A percentile compares a stretch with the other conserved stretches of the same genome.
phyloP scores from a whole-genome alignment of 1,284 basidiomycete genomes.

The Tremellales sp. region DNA sequence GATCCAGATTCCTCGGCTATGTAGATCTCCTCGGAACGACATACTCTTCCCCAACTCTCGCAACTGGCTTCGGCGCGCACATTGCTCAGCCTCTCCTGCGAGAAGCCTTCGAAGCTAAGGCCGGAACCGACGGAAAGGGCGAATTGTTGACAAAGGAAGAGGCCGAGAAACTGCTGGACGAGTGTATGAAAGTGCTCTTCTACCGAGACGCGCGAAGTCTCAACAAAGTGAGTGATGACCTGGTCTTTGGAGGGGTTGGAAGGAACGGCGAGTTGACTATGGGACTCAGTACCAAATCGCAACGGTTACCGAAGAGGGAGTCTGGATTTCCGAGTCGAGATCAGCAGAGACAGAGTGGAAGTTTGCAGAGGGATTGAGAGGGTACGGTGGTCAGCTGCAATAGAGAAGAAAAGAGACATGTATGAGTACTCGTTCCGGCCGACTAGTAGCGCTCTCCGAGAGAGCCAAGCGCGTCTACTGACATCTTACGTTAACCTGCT shows the following conservation, averaged over 20 bases:
- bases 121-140: constrained; percentile 71
- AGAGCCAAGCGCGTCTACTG: too few relatives aligned
- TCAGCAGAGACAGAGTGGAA: constrained; percentile 76
- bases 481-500: too few relatives aligned
- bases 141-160: constrained; percentile 71
- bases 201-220: constrained; percentile 95
- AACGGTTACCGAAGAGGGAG: constrained; percentile 73
- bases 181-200: constrained; percentile 90
- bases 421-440: too few relatives aligned
- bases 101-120: constrained; percentile 57
- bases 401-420: too few relatives aligned
- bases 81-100: constrained; percentile 91
- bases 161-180: constrained; percentile 73
- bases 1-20: constrained; percentile 72
- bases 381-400: constrained; percentile 69
- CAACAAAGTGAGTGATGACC: constrained; percentile 77
- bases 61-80: constrained; percentile 93
- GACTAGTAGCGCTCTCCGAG: too few relatives aligned
- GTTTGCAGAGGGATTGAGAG: constrained; percentile 72
- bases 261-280: too few relatives aligned
- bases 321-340: constrained; percentile 74
- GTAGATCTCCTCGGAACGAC: constrained; percentile 97
- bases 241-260: too few relatives aligned
- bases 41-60: constrained; percentile 88
- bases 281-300: constrained; percentile 98